Evolutionary conservation across 352 stramenopile species (phyloP).

Genomic region (Globisporangium middletonii): DNA sequence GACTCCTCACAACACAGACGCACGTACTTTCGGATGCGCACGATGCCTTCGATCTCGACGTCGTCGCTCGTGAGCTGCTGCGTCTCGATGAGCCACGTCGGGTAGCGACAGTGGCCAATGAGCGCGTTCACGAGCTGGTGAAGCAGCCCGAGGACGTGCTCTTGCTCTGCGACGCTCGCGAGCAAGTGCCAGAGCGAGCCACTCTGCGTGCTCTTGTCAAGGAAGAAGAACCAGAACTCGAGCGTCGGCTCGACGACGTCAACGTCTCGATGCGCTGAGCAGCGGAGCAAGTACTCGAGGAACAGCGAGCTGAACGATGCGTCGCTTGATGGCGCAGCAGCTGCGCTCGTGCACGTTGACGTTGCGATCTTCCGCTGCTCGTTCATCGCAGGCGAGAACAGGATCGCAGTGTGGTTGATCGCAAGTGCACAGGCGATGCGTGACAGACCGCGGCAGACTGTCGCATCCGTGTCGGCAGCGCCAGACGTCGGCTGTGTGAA

Average conservation of each 20-base stretch:
- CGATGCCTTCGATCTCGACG: constrained; percentile 45
- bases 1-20: background rate
- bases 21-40: constrained; percentile 44
- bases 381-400: constrained; percentile 22
- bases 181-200: constrained; percentile 40
- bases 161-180: constrained; percentile 15
- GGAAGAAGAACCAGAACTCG: constrained; percentile 87
- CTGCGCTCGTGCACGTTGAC: background rate
- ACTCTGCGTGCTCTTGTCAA: constrained; percentile 51
- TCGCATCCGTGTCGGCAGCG: constrained; percentile 16
- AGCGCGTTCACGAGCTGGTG: constrained; percentile 61
- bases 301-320: constrained; percentile 25
- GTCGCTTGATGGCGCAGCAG: background rate
- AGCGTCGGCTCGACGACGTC: constrained; percentile 64
- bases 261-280: constrained; percentile 45
- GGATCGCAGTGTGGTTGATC: constrained; percentile 31
- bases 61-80: constrained; percentile 55
- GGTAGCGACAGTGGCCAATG: constrained; percentile 62
- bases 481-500: constrained; percentile 9
- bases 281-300: constrained; percentile 57
- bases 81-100: constrained; percentile 43
- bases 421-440: constrained; percentile 38
- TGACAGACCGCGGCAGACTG: constrained; percentile 30
- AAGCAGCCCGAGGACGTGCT: constrained; percentile 40
- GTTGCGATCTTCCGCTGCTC: background rate